These are phyloP conservation scores for Croton setiger DNA, from an alignment of 441 rosid species.

Conservation along the genomic window DNA sequence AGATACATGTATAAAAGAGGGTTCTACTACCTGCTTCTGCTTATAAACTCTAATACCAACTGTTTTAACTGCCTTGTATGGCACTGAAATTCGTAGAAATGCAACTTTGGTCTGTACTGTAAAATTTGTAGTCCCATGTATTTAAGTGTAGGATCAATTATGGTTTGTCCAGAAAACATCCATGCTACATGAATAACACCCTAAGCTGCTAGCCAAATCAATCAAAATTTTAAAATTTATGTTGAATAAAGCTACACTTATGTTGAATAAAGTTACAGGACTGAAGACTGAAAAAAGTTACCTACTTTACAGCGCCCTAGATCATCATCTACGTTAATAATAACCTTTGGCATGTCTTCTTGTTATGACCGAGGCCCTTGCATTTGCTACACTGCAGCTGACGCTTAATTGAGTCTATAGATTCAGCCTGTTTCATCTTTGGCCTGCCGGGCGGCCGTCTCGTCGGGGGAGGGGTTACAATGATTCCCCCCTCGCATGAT, in stretches of 20 bases:
- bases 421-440: constrained; percentile 33
- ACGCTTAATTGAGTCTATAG: constrained; percentile 34
- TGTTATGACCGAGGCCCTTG: constrained; percentile 33
- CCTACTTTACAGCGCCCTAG: background rate
- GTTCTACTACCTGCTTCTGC: too few relatives aligned
- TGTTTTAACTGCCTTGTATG: too few relatives aligned
- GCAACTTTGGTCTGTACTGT: too few relatives aligned
- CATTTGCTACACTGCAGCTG: constrained; percentile 49
- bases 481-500: constrained; percentile 18
- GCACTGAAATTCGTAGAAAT: too few relatives aligned
- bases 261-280: background rate
- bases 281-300: background rate
- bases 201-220: background rate
- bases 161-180: background rate
- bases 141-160: background rate
- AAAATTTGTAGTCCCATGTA: background rate
- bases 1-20: too few relatives aligned
- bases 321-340: constrained; percentile 1
- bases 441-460: constrained; percentile 30
- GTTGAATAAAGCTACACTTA: background rate
- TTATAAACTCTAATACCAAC: too few relatives aligned
- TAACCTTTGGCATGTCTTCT: constrained; percentile 24
- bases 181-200: background rate
- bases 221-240: background rate
- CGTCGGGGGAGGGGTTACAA: constrained; percentile 39